Evolutionary conservation across 495 filamentous ascomycete genomes (phyloP).

Genomic region (Aspergillus nanangensis): DNA sequence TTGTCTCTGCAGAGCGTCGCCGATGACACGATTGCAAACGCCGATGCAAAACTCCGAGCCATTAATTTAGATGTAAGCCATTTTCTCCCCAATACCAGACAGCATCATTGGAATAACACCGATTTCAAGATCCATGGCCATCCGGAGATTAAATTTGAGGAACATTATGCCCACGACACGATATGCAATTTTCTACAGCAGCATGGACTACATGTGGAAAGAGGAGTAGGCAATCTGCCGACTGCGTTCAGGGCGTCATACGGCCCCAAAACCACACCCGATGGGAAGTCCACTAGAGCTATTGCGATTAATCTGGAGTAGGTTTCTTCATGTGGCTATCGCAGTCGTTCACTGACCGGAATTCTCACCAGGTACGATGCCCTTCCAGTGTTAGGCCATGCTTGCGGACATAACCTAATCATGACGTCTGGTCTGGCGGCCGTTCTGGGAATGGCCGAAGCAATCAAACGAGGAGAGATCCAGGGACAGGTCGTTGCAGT

Average conservation of each 20-base stretch:
- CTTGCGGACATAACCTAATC: conserved; percentile 62
- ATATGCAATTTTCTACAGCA: conserved; percentile 41
- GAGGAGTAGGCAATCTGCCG: no score
- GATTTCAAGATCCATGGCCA: conserved; percentile 28
- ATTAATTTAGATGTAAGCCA: no score
- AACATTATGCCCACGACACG: conserved; percentile 48
- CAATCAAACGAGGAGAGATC: conserved; percentile 30
- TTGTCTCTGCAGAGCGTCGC: no score
- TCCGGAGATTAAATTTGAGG: conserved; percentile 48
- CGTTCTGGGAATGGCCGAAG: conserved; percentile 34
- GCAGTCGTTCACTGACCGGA: no score
- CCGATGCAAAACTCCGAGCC: no score
- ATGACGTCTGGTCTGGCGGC: conserved; percentile 49
- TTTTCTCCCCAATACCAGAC: no score
- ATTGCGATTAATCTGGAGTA: no score
- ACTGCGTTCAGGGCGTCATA: no score
- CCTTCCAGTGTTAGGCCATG: conserved; percentile 52
- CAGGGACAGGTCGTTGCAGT: conserved; percentile 52
- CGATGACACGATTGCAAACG: no score
- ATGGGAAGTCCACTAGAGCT: conserved; percentile 21
- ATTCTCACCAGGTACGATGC: conserved; percentile 44
- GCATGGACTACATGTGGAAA: conserved; percentile 44
- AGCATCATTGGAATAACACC: no score
- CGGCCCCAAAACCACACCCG: conserved; percentile 20
- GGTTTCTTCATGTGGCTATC: no score